A percentile compares a stretch with the other conserved stretches of the same genome.
Conservation (phyloP, 2,329 filamentous ascomycete species). For the Cercospora sesami region DNA sequence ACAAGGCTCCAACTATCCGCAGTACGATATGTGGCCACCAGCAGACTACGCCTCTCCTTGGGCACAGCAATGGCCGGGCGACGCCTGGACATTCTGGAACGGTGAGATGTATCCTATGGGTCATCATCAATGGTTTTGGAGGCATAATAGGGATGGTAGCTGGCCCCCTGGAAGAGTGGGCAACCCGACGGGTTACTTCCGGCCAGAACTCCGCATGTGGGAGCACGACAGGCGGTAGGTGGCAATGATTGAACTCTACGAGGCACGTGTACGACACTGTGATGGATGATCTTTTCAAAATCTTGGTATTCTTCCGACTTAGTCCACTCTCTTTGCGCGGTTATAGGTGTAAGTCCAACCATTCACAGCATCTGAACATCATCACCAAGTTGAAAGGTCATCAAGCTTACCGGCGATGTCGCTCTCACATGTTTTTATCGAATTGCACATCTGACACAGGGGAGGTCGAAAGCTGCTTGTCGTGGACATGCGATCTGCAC, state of each 20-base stretch:
- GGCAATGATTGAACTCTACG: neutral
- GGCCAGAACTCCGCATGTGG: neutral
- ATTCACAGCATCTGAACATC: neutral
- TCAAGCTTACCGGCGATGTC: neutral
- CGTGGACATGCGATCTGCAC: neutral
- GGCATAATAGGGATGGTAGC: neutral
- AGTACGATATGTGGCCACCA: neutral
- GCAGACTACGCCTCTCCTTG: neutral
- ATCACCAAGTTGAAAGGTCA: neutral
- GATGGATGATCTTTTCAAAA: neutral
- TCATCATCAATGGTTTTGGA: neutral
- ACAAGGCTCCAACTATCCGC: neutral
- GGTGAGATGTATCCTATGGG: neutral
- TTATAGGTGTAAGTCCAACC: neutral
- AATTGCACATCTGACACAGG: neutral
- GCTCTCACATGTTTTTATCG: neutral
- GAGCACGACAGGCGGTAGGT: neutral
- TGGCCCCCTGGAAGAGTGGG: neutral
- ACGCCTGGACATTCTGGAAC: neutral
- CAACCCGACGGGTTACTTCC: neutral
- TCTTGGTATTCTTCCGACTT: too few species aligned
- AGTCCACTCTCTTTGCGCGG: too few species aligned
- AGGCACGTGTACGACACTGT: neutral
- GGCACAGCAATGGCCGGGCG: neutral
- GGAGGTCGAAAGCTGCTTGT: neutral